Evolutionary conservation across 768 basidiomycete species (phyloP).

Genomic region (Nidula microcarpa): DNA sequence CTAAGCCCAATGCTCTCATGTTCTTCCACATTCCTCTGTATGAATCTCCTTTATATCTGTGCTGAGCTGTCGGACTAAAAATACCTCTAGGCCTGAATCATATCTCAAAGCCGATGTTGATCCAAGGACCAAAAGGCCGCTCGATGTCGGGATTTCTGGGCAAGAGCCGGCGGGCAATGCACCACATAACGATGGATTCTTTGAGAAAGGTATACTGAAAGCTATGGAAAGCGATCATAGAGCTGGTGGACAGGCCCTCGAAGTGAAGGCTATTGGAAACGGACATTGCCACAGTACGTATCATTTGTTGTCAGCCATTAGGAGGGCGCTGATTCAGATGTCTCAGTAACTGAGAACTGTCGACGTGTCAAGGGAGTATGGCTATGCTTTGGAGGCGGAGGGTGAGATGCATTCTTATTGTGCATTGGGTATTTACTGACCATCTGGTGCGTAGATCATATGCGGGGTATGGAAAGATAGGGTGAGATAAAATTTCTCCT

Average conservation of each 20-base stretch:
- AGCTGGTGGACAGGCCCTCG: slow-evolving; percentile 42
- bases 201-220: slow-evolving; percentile 73
- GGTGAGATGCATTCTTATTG: slow-evolving; percentile 37
- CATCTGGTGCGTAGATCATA: slow-evolving; percentile 53
- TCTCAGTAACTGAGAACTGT: slow-evolving; percentile 83
- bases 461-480: slow-evolving; percentile 76
- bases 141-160: slow-evolving; percentile 68
- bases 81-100: slow-evolving; percentile 59
- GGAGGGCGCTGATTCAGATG: not conserved
- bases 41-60: slow-evolving; percentile 16
- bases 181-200: slow-evolving; percentile 77
- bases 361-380: slow-evolving; percentile 82
- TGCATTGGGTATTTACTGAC: not conserved
- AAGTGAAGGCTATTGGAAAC: slow-evolving; percentile 87
- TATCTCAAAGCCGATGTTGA: slow-evolving; percentile 70
- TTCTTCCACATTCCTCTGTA: slow-evolving; percentile 98
- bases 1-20: slow-evolving; percentile 94
- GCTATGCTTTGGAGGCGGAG: slow-evolving; percentile 89
- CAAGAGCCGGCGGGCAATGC: slow-evolving; percentile 60
- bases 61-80: slow-evolving; percentile 1
- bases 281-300: slow-evolving; percentile 83
- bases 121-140: slow-evolving; percentile 48
- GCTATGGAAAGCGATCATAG: slow-evolving; percentile 70
- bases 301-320: not conserved
- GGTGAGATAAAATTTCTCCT: slow-evolving; percentile 31